Base-by-base conservation (phyloP, 305 asterid species). In the Lippia alba region DNA sequence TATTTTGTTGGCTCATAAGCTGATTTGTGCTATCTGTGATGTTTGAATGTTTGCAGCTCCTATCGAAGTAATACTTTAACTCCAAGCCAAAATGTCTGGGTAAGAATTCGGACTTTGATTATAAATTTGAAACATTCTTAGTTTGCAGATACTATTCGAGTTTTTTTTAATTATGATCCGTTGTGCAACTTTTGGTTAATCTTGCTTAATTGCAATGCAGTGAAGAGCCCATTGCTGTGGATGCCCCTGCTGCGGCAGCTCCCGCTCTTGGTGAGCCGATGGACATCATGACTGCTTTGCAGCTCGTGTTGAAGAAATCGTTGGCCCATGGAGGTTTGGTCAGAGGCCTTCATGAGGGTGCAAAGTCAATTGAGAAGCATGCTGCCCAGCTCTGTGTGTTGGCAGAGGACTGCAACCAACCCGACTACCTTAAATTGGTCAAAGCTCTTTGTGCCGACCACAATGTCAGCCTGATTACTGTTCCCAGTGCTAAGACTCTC, bases 331-430 rank as follows among this genome's bases (percentile, higher is more conserved):
- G 92, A 34, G 97, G 96, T 44, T 86, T 89, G 0, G 73, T 79
- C 46, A 76, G 84, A 24, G 96, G 97, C 57, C 94, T 91, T 79
- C 97, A 89, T 11, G 92, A 84, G 69, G 84, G 82, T 14, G 91
- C 97, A 2, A 91, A 91, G 83, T 85, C 81, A 4, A 86, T 89
- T 12, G 96, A 91, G 84, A 91, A 89, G 86, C 94, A 89, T 36
- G 82, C 89, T n/a, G 97, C 90, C 8, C 92, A 84, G 80, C 89
- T 91, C 11, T 89, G 94, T 53, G 94, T 91, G 8, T 76, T 91
- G 89, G 97, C 97, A 0, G 97, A 91, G 81, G 97, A 89, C 71
- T 91, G 97, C 33, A 67, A 91, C 77, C 96, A 91, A 45, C 77
- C 91, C 0, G 96, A 91, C 71, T 89, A 85, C 74, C 66, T 79